Evolutionary conservation across 2,329 filamentous ascomycete species (phyloP), one percentile per base, ranked within the genome.

Genomic region (Fusarium protoensiforme): DNA sequence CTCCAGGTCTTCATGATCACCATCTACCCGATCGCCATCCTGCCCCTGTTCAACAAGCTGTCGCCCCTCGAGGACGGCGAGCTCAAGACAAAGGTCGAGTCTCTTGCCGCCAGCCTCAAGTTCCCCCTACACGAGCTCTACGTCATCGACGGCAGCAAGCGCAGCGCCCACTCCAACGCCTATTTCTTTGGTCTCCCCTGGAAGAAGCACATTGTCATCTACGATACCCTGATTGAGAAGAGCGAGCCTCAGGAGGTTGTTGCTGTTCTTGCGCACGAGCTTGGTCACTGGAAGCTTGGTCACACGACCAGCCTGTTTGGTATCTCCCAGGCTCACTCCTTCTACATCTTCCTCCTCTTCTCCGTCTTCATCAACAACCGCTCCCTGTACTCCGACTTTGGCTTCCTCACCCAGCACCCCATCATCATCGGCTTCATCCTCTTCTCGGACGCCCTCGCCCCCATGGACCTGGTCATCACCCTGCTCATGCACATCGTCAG

Each of bases 151-250:
- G 94, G 94, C 67, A 95, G 92, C 85, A 96, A 95, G 87, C 89
- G 94, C 79, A 94, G 92, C 81, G 92, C 93, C 35, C 94, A 97
- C 85, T 94, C 92, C 83, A 97, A 97, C 81, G 94, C 94, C 36
- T 96, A 97, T 84, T 99, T 99, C 86, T 98, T 97, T 78, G 96
- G 96, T 69, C 90, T 99, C 64, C 96, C 96, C 46, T 99, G 96
- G 95, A 98, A 98, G 90, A 98, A 98, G 90, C 97, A 98, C 87
- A 99, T 99, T 86, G 96, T 99, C 79, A 97, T 99, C 80, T 99
- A 98, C 82, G 96, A 99, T 81, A 99, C 97, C 7, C 85, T 99
- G 72, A 95, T 99, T 72, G 96, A 98, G 84, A 98, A 98, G 90
- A 96, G 93, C 82, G 91, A 95, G 71, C 92, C 93, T 5, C 89